Evolutionary conservation across 169 alveolate genomes (phyloP).

Genomic region (Eimeria tenella): DNA sequence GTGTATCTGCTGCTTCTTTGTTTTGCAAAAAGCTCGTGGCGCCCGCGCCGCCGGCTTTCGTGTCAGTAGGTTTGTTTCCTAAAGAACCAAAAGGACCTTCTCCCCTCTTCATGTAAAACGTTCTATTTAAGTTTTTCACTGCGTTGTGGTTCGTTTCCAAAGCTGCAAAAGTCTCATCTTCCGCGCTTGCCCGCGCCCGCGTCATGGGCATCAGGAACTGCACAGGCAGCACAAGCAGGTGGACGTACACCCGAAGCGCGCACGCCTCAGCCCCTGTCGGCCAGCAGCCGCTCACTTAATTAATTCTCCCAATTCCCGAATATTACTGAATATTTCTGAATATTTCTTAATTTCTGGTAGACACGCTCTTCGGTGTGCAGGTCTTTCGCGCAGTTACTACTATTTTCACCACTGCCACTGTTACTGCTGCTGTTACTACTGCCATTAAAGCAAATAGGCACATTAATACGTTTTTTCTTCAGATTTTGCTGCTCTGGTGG

Average conservation of each 20-base stretch:
- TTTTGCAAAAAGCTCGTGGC: background rate
- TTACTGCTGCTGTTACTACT: too few species aligned
- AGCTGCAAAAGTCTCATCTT: constrained; percentile 13
- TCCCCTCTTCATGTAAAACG: constrained; percentile 54
- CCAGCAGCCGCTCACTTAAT: too few species aligned
- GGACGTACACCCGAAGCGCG: too few species aligned
- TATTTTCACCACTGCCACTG: too few species aligned
- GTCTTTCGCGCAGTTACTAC: too few species aligned
- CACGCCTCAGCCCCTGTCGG: too few species aligned
- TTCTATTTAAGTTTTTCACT: background rate
- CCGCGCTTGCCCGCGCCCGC: background rate
- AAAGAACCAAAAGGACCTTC: constrained; percentile 71
- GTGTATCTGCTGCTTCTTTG: background rate
- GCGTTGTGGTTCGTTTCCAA: constrained; percentile 64
- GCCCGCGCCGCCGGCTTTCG: background rate
- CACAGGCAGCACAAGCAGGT: background rate
- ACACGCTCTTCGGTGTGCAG: too few species aligned
- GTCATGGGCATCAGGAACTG: constrained; percentile 70
- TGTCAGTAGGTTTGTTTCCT: background rate
- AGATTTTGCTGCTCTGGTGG: background rate
- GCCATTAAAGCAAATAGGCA: too few species aligned
- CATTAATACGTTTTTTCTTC: background rate
- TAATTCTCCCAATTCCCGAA: too few species aligned
- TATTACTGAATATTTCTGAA: too few species aligned
- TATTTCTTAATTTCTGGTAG: too few species aligned